Base-by-base conservation (phyloP, 2,329 filamentous ascomycete genomes). In the Claviceps digitariae region DNA sequence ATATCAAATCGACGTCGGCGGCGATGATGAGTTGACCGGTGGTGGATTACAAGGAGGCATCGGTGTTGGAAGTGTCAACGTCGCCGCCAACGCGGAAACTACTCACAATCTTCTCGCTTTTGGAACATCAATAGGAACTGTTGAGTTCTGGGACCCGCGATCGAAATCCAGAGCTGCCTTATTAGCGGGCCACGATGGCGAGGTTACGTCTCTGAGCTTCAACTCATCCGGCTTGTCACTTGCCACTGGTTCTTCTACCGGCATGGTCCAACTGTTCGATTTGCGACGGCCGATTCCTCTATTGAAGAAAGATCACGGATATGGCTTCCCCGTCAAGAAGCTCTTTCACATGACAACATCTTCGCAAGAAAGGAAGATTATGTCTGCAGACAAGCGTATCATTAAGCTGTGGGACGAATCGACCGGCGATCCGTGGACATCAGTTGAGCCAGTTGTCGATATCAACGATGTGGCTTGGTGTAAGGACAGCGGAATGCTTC, bases 391-490 rank as follows among this genome's bases (percentile, higher is more conserved):
- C 69, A 95, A 95, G 71, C 82, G 88, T 57, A 95, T 95, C 60
- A 94, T 98, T 73, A 98, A 98, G 71, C 82, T 98, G 47, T 98
- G 91, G 89, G 89, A 96, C 62, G 82, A 87, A 56, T 72, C 77
- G 36, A 83, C 84, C 54, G 93, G 93, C 53, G 82, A 83, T 23
- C 87, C 91, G 4, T 98, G 93, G 91, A 96, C 93, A 0, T 93
- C 89, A 1, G 87, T 97, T 46, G 93, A 98, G 64, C 93, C 93
- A 2, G 81, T 89, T 8, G 93, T 97, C 7, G 93, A 98, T 65
- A 81, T 98, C 61, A 96, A 97, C 68, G 85, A 88, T 57, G 90
- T 98, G 7, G 90, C 88, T 50, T 95, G 90, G 84, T 90, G 88
- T 65, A 90, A 86, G 58, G 83, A 95, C 61, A 90, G 84, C 29